Percentiles rank a stretch among this genome's conserved stretches.
These are phyloP conservation scores for Xylogone sp. DNA, from an alignment of 2,329 filamentous ascomycete species.

Conservation along the genomic window DNA sequence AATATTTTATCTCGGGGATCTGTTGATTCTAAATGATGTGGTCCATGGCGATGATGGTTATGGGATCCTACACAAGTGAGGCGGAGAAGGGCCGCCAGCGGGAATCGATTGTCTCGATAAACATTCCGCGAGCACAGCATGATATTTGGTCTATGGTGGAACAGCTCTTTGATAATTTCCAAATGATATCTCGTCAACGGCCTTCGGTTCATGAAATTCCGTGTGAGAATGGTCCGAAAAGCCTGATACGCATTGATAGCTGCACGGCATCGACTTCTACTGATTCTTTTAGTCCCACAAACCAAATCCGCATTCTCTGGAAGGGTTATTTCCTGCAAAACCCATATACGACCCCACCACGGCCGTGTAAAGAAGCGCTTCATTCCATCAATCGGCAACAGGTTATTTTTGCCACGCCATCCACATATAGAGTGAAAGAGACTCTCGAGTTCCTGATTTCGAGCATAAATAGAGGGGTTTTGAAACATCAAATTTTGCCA, in stretches of 20 bases:
- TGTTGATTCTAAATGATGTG: constrained; percentile 5
- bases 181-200: too few relatives aligned
- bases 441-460: too few relatives aligned
- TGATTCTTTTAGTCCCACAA: constrained; percentile 13
- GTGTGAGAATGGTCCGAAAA: constrained; percentile 3
- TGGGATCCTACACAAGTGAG: constrained; percentile 4
- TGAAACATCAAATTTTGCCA: too few relatives aligned
- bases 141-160: constrained; percentile 3
- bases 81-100: constrained; percentile 7
- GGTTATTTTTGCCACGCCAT: too few relatives aligned
- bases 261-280: constrained; percentile 9
- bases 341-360: constrained; percentile 13
- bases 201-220: too few relatives aligned
- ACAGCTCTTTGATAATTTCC: background rate
- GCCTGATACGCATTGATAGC: constrained; percentile 11
- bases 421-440: too few relatives aligned
- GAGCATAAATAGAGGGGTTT: too few relatives aligned
- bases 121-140: constrained; percentile 7
- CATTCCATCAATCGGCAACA: constrained; percentile 11
- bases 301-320: constrained; percentile 11
- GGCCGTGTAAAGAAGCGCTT: constrained; percentile 8
- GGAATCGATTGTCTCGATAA: constrained; percentile 5
- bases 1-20: constrained; percentile 9
- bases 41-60: constrained; percentile 1
- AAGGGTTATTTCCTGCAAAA: constrained; percentile 15